These are phyloP conservation scores for Gnetum montanum DNA, from an alignment of 75 land plant species.

Conservation along the genomic window DNA sequence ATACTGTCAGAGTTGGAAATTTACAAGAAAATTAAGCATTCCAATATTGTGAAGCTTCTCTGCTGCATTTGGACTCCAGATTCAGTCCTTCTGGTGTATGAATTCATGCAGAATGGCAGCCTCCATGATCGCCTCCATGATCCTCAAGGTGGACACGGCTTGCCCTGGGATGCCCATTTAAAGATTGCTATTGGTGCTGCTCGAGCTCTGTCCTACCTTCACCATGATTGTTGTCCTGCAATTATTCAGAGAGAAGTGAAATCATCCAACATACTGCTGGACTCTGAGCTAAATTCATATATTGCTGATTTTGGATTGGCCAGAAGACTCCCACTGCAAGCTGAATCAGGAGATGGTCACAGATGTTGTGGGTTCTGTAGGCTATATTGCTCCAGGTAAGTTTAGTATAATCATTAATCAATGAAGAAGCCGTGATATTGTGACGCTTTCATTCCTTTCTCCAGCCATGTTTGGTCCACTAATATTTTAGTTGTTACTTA, in stretches of 20 bases:
- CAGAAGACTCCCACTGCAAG: conserved; percentile 10
- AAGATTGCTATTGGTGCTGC: conserved; percentile 46
- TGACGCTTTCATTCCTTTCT: too few relatives aligned
- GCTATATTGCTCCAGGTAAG: conserved; percentile 29
- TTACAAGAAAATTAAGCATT: conserved; percentile 50
- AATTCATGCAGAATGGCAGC: conserved; percentile 36
- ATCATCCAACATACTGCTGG: conserved; percentile 59
- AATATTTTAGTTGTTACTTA: too few relatives aligned
- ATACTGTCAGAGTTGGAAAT: conserved; percentile 52
- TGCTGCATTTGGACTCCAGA: conserved; percentile 56
- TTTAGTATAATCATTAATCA: too few relatives aligned
- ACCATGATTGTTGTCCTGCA: conserved; percentile 52
- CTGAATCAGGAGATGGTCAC: conserved; percentile 41
- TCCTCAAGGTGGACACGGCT: conserved; percentile 4
- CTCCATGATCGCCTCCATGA: conserved; percentile 53
- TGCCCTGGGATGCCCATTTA: conserved; percentile 49
- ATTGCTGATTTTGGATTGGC: conserved; percentile 74
- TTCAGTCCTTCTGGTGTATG: conserved; percentile 46
- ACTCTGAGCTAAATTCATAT: conserved; percentile 28
- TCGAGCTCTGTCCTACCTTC: conserved; percentile 60
- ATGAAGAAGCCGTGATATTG: too few relatives aligned
- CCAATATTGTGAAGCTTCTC: conserved; percentile 68
- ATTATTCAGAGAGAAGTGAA: conserved; percentile 64
- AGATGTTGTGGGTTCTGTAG: conserved; percentile 55
- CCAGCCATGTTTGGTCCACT: too few relatives aligned